A percentile compares a stretch with the other conserved stretches of the same genome.
phyloP scores from a whole-genome alignment of 2,329 filamentous ascomycete species.

The Colletotrichum lentis region DNA sequence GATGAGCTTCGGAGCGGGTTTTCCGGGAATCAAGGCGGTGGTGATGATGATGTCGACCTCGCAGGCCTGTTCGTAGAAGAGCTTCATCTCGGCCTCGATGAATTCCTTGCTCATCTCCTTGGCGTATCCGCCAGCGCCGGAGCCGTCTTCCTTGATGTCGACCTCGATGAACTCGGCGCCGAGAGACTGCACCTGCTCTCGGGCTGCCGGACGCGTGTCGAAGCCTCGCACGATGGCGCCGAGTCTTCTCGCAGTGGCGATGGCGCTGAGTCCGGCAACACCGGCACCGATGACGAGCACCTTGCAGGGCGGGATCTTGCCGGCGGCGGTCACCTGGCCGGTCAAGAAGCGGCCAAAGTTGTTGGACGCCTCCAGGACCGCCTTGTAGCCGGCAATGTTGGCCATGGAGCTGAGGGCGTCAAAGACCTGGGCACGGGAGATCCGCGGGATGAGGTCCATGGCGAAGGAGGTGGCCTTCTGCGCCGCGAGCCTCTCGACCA shows the following conservation, averaged over 20 bases:
- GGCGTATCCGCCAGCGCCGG: conserved; percentile 85
- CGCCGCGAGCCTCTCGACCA: conserved; percentile 76
- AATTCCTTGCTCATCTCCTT: conserved; percentile 97
- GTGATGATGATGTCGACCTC: conserved; percentile 95
- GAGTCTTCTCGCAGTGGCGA: conserved; percentile 84
- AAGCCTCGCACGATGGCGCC: conserved; percentile 91
- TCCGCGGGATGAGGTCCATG: conserved; percentile 92
- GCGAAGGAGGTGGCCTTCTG: conserved; percentile 81
- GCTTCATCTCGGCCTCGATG: conserved; percentile 90
- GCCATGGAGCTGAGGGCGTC: conserved; percentile 93
- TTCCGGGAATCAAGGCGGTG: conserved; percentile 88
- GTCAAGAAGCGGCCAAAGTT: conserved; percentile 88
- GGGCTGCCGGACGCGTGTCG: conserved; percentile 86
- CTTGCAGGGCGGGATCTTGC: conserved; percentile 89
- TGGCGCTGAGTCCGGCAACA: conserved; percentile 87
- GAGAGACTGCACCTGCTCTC: conserved; percentile 89
- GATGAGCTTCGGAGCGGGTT: conserved; percentile 82
- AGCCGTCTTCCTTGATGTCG: conserved; percentile 82
- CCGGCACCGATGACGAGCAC: conserved; percentile 90
- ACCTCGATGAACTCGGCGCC: conserved; percentile 92
- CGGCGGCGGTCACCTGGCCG: conserved; percentile 88
- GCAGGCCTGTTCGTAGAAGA: conserved; percentile 85
- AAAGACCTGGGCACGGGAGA: conserved; percentile 87
- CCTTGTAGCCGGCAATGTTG: conserved; percentile 93
- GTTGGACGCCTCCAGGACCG: conserved; percentile 88